Percentiles rank a stretch among this genome's conserved stretches.
Conservation (phyloP, 2,329 filamentous ascomycete species). For the Cordyceps farinosa region DNA sequence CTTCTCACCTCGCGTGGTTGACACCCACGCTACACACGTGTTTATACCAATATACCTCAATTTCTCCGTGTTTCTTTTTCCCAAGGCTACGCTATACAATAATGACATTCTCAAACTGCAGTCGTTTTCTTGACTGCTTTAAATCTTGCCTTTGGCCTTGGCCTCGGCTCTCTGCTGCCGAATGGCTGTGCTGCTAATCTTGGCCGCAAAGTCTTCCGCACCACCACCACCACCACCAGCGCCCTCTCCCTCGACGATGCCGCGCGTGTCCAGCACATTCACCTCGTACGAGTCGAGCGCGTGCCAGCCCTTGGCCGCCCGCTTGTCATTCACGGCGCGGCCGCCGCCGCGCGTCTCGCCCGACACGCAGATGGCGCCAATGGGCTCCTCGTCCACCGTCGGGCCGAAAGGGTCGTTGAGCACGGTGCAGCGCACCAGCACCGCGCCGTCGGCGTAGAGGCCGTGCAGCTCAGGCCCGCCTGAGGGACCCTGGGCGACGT, state of each 20-base stretch:
- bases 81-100: slow-evolving; percentile 5
- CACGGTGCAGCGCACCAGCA: slow-evolving; percentile 74
- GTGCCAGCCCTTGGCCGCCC: slow-evolving; percentile 71
- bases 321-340: slow-evolving; percentile 78
- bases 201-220: slow-evolving; percentile 65
- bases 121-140: not conserved
- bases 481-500: slow-evolving; percentile 1
- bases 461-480: slow-evolving; percentile 37
- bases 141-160: slow-evolving; percentile 19
- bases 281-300: slow-evolving; percentile 80
- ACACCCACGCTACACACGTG: not conserved
- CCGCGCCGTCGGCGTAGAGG: slow-evolving; percentile 52
- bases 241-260: slow-evolving; percentile 35
- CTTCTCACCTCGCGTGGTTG: not conserved
- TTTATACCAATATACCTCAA: not conserved
- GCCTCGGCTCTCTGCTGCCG: slow-evolving; percentile 46
- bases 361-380: slow-evolving; percentile 81
- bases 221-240: slow-evolving; percentile 20
- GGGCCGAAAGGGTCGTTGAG: slow-evolving; percentile 89
- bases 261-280: slow-evolving; percentile 69
- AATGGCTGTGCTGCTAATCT: slow-evolving; percentile 91
- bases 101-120: not conserved
- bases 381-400: slow-evolving; percentile 75
- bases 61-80: not conserved
- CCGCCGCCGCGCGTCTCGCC: slow-evolving; percentile 84